Evolutionary conservation across 2,329 filamentous ascomycete genomes (phyloP), one percentile per base, ranked within the genome.

Genomic region (Fusarium beomiforme): DNA sequence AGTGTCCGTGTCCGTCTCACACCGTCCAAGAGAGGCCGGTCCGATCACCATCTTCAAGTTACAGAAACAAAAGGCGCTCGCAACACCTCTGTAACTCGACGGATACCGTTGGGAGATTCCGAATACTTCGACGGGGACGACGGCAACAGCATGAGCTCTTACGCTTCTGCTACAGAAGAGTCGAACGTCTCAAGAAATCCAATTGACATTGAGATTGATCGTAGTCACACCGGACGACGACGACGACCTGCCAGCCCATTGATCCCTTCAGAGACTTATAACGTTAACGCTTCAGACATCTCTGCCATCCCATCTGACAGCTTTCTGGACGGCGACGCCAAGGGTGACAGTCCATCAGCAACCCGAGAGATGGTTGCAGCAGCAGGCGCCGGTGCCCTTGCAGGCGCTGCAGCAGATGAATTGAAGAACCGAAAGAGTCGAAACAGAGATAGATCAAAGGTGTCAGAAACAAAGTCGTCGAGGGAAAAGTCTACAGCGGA

Each of bases 201-300:
- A 37, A 91, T 98, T 71, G 94, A 98, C 79, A 93, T 98, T 67
- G 95, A 98, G 79, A 93, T 98, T 69, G 88, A 95, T 76, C 87
- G 89, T 53, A 83, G 86, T 71, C 83, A 82, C 61, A 83, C 51
- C 24, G 47, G 31, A 55, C 51, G 85, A 70, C 84, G 86, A 78
- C 90, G 86, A 80, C 87, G 86, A 68, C 86, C 85, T 85, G 92
- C 88, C 82, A 97, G 86, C 70, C 95, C 82, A 80, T 88, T 87
- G 77, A 91, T 88, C 67, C 89, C 85, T 75, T 91, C 82, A 76
- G 88, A 83, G 78, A 89, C 81, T 57, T 94, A 92, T 78, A 83
- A 89, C 36, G 86, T 89, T 16, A 89, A 89, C 72, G 85, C 90
- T 54, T 98, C 95, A 6, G 95, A 98, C 77, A 93, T 98, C 53